Evolutionary conservation across 2,329 filamentous ascomycete genomes (phyloP).

Genomic region (Aureobasidium zeae): DNA sequence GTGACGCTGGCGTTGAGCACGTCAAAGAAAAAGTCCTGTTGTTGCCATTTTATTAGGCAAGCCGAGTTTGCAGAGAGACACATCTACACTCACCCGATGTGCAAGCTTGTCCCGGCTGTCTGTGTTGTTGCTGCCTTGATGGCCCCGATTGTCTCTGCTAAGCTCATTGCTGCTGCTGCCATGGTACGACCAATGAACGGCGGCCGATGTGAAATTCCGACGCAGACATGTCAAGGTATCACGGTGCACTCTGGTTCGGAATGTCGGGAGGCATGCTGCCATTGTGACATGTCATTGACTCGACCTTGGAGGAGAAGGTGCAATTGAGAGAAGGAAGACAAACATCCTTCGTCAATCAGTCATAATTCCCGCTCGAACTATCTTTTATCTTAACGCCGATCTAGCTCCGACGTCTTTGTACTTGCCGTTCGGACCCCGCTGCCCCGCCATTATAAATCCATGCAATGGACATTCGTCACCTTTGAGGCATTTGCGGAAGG

Average conservation of each 20-base stretch:
- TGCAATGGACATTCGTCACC: too few relatives aligned
- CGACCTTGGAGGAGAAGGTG: background rate
- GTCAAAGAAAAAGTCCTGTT: constrained; percentile 67
- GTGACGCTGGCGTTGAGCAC: constrained; percentile 83
- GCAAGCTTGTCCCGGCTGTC: constrained; percentile 15
- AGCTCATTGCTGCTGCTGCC: background rate
- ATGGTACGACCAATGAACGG: background rate
- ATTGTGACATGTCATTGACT: too few relatives aligned
- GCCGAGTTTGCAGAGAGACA: background rate
- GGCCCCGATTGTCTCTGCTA: too few relatives aligned
- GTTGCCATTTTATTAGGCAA: constrained; percentile 13
- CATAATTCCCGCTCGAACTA: background rate
- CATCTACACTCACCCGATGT: constrained; percentile 1
- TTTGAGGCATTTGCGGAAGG: too few relatives aligned
- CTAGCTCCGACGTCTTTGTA: background rate
- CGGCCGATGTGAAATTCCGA: constrained; percentile 3
- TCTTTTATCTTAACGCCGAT: constrained; percentile 10
- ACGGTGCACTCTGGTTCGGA: constrained; percentile 10
- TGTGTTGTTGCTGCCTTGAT: background rate
- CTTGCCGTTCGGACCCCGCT: too few relatives aligned
- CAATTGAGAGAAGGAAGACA: background rate
- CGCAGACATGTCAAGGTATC: constrained; percentile 3
- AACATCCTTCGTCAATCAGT: background rate
- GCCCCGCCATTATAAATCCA: too few relatives aligned
- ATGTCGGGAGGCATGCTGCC: constrained; percentile 15